These are phyloP conservation scores for Phaeolepiota aurea DNA, from an alignment of 768 basidiomycete genomes.

Conservation along the genomic window DNA sequence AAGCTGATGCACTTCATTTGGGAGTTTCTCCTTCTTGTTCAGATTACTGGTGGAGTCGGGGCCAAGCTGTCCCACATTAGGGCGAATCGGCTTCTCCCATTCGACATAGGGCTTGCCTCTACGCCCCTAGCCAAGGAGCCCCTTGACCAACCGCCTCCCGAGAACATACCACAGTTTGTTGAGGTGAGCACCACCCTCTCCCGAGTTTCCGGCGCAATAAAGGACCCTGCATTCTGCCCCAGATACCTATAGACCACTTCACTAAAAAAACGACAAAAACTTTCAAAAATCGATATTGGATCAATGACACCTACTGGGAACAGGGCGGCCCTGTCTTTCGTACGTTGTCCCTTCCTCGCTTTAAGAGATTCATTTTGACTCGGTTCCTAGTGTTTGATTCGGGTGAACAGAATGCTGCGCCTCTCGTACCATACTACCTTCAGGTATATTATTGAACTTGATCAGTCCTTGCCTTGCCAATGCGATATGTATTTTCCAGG, in stretches of 20 bases:
- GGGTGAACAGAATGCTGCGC: conserved; percentile 40
- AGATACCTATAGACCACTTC: conserved; percentile 44
- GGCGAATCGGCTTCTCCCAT: too few relatives aligned
- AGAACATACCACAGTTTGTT: too few relatives aligned
- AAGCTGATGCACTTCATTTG: too few relatives aligned
- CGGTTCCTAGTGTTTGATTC: conserved; percentile 37
- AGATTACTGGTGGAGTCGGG: too few relatives aligned
- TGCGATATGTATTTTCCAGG: conserved; percentile 13
- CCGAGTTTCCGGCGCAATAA: too few relatives aligned
- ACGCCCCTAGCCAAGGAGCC: too few relatives aligned
- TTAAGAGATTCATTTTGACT: neutral
- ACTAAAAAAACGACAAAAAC: conserved; percentile 18
- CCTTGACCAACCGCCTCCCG: too few relatives aligned
- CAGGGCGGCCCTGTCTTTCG: conserved; percentile 39
- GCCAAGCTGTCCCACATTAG: too few relatives aligned
- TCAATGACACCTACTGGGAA: conserved; percentile 39
- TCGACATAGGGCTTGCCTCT: too few relatives aligned
- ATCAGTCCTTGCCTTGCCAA: neutral
- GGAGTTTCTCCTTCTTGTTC: too few relatives aligned
- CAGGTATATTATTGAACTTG: conserved; percentile 15
- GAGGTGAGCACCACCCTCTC: too few relatives aligned
- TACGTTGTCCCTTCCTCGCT: conserved; percentile 12
- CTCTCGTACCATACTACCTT: conserved; percentile 39
- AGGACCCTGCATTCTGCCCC: too few relatives aligned
- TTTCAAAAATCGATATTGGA: conserved; percentile 40